These are phyloP conservation scores for Acaromyces ingoldii DNA, from an alignment of 1,284 basidiomycete genomes.

Conservation along the genomic window DNA sequence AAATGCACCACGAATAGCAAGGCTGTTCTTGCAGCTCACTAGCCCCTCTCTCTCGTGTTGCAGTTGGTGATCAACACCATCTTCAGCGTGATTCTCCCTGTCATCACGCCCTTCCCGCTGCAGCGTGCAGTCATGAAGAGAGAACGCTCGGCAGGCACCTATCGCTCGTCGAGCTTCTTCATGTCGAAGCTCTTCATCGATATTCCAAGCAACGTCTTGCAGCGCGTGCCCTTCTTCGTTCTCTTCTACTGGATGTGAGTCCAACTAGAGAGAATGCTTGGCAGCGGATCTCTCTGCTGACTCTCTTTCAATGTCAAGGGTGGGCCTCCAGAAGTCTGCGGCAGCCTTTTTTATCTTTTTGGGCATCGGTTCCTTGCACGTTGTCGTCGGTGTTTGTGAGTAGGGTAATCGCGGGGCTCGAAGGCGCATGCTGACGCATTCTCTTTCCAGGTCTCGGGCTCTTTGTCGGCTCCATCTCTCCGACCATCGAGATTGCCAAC, in stretches of 20 bases:
- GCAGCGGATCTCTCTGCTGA: no score
- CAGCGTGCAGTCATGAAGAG: conserved; percentile 27
- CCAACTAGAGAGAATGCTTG: no score
- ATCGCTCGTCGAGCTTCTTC: conserved; percentile 29
- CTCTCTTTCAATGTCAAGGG: no score
- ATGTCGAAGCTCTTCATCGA: conserved; percentile 27
- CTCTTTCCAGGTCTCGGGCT: conserved; percentile 18
- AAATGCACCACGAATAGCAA: neutral
- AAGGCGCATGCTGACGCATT: neutral
- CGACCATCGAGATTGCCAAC: conserved; percentile 24
- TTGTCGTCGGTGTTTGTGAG: neutral
- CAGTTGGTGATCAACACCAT: conserved; percentile 21
- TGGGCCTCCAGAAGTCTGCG: conserved; percentile 5
- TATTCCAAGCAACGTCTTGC: conserved; percentile 25
- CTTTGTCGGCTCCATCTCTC: conserved; percentile 22
- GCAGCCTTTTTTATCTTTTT: conserved; percentile 10
- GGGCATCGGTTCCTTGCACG: conserved; percentile 10
- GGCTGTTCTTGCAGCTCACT: neutral
- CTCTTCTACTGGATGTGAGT: conserved; percentile 19
- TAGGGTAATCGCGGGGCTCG: no score
- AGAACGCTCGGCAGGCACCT: conserved; percentile 27
- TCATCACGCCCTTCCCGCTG: conserved; percentile 29
- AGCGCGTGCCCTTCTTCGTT: conserved; percentile 13
- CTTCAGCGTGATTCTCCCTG: conserved; percentile 25
- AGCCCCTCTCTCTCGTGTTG: neutral